These are phyloP conservation scores for Naumovozyma baii DNA, from an alignment of 805 yeast genomes.

Conservation along the genomic window DNA sequence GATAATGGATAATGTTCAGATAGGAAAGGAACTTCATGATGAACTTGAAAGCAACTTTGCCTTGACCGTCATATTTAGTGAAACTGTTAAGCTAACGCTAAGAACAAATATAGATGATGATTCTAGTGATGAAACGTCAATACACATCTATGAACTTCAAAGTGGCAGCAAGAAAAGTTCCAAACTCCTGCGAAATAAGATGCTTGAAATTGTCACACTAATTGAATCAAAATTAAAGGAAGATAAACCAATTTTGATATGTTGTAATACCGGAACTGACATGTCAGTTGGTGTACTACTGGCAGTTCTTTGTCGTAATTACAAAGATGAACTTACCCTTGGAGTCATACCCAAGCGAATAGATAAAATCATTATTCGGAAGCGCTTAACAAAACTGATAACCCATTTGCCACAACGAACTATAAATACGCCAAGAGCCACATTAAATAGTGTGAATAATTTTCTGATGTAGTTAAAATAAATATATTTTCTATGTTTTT, in stretches of 20 bases:
- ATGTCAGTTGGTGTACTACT: slow-evolving; percentile 53
- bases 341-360: slow-evolving; percentile 10
- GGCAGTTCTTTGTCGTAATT: slow-evolving; percentile 40
- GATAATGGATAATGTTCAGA: slow-evolving; percentile 8
- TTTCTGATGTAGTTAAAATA: slow-evolving; percentile 46
- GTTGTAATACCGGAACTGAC: slow-evolving; percentile 61
- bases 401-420: slow-evolving; percentile 33
- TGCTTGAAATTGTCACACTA: slow-evolving; percentile 26
- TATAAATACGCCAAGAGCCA: slow-evolving; percentile 68
- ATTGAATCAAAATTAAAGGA: background rate
- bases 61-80: slow-evolving; percentile 16
- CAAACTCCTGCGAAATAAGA: slow-evolving; percentile 40
- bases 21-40: slow-evolving; percentile 5
- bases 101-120: slow-evolving; percentile 1
- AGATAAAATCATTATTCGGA: slow-evolving; percentile 45
- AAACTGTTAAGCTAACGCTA: slow-evolving; percentile 1
- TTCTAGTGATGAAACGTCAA: too few species aligned
- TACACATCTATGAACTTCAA: slow-evolving; percentile 14
- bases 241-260: slow-evolving; percentile 31
- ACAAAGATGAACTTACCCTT: slow-evolving; percentile 34
- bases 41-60: slow-evolving; percentile 8
- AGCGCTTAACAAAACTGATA: slow-evolving; percentile 44
- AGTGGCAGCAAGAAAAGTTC: slow-evolving; percentile 56
- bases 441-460: slow-evolving; percentile 61
- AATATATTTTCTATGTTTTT: too few species aligned